A percentile compares a stretch with the other conserved stretches of the same genome.
These are phyloP conservation scores for Suhomyces taliae DNA, from an alignment of 1,139 yeast genomes.

Conservation along the genomic window DNA sequence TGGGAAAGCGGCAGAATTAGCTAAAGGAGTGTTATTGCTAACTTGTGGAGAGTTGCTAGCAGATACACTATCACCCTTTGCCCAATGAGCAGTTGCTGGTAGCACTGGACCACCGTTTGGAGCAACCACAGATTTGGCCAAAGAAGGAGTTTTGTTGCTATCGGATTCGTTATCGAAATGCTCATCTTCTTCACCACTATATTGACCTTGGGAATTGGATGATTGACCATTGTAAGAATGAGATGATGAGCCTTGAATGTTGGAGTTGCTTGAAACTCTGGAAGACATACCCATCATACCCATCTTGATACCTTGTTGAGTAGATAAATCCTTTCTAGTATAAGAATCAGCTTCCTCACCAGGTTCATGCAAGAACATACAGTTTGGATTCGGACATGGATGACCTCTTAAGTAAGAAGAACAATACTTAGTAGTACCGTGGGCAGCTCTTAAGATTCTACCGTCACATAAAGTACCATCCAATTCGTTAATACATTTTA, in stretches of 20 bases:
- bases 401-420: conserved; percentile 93
- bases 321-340: conserved; percentile 87
- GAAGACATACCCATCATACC: conserved; percentile 41
- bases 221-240: conserved; percentile 6
- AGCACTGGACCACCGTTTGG: conserved; percentile 34
- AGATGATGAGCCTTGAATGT: conserved; percentile 12
- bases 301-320: conserved; percentile 72
- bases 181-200: conserved; percentile 24
- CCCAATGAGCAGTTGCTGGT: conserved; percentile 65
- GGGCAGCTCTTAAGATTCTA: conserved; percentile 83
- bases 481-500: conserved; percentile 85
- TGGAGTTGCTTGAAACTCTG: conserved; percentile 15
- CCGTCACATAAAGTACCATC: conserved; percentile 97
- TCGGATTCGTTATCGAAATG: conserved; percentile 14
- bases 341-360: conserved; percentile 99
- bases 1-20: conserved; percentile 67
- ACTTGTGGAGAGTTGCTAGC: conserved; percentile 39
- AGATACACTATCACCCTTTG: conserved; percentile 31
- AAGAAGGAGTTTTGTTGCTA: conserved; percentile 5
- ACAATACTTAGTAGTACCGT: conserved; percentile 98
- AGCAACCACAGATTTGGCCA: neutral
- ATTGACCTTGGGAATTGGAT: conserved; percentile 7
- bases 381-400: conserved; percentile 96
- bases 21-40: conserved; percentile 36
- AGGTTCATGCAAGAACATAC: conserved; percentile 99